Evolutionary conservation across 768 basidiomycete species (phyloP).

Genomic region (Dioszegia hungarica): DNA sequence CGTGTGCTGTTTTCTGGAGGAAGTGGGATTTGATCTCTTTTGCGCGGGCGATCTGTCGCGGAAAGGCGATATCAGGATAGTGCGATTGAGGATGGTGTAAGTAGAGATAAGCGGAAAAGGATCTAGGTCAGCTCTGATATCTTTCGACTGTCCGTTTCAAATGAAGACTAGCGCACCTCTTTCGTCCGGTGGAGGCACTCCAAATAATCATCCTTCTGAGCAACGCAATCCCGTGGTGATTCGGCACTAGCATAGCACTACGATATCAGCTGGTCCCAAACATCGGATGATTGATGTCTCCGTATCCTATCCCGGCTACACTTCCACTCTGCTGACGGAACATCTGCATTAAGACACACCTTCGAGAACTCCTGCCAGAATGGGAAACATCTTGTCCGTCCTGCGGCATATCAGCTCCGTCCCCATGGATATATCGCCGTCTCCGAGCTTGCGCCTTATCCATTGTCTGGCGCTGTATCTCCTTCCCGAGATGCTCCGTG

Average conservation of each 20-base stretch:
- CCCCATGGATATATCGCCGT: no score
- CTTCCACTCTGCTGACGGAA: no score
- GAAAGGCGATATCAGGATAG: not conserved
- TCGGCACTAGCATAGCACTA: conserved; percentile 84
- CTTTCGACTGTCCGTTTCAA: not conserved
- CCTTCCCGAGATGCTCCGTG: not conserved
- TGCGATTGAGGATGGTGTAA: not conserved
- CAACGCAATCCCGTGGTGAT: conserved; percentile 64
- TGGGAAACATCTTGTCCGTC: conserved; percentile 77
- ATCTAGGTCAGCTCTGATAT: not conserved
- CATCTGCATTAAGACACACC: no score
- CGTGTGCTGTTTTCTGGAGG: conserved; percentile 54
- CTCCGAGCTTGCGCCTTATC: not conserved
- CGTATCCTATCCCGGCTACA: no score
- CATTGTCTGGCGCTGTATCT: not conserved
- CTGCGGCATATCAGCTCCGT: conserved; percentile 49
- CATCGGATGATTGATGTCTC: no score
- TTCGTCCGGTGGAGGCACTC: conserved; percentile 86
- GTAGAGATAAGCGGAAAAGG: not conserved
- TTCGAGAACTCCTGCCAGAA: conserved; percentile 73
- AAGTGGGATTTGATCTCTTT: conserved; percentile 68
- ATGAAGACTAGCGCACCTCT: conserved; percentile 60
- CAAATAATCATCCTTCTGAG: conserved; percentile 76
- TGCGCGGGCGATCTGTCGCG: conserved; percentile 59
- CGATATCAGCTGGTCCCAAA: conserved; percentile 1